A percentile compares a stretch with the other conserved stretches of the same genome.
Conservation (phyloP, 2,329 filamentous ascomycete genomes). For the Pseudogymnoascus sp. region DNA sequence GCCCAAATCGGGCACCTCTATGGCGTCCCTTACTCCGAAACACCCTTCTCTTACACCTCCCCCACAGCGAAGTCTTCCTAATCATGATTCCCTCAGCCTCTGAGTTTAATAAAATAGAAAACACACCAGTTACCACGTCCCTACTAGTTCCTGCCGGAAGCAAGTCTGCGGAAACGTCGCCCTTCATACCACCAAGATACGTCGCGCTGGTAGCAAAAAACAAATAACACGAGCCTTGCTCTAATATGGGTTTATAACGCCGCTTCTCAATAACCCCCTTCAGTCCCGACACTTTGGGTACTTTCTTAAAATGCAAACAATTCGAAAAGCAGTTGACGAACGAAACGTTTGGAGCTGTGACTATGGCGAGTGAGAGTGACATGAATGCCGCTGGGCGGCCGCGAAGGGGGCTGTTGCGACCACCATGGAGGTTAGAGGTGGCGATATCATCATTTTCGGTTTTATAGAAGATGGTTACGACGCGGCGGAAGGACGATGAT, state of each 20-base stretch:
- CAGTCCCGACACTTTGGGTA: neutral
- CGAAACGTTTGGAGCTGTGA: neutral
- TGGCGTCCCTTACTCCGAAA: too few species aligned
- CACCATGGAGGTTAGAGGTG: neutral
- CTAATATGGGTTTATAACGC: constrained; percentile 12
- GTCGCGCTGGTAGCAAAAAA: constrained; percentile 30
- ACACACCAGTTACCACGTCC: constrained; percentile 28
- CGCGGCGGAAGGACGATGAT: constrained; percentile 40
- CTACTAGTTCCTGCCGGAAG: constrained; percentile 26
- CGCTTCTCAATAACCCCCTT: neutral
- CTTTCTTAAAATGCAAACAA: neutral
- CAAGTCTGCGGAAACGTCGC: constrained; percentile 14
- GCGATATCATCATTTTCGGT: neutral
- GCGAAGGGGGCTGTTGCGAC: neutral
- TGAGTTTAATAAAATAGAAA: constrained; percentile 26
- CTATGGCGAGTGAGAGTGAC: neutral
- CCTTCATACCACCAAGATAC: constrained; percentile 18
- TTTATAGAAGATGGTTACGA: constrained; percentile 40
- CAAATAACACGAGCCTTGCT: constrained; percentile 31
- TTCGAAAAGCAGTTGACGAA: constrained; percentile 4
- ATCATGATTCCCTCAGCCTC: constrained; percentile 22
- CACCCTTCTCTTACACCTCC: constrained; percentile 24
- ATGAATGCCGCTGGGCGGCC: neutral
- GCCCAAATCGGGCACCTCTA: too few species aligned
- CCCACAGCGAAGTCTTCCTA: constrained; percentile 29